Evolutionary conservation across 2,329 filamentous ascomycete genomes (phyloP), one percentile per base, ranked within the genome.

Genomic region (Escovopsis sp.): DNA sequence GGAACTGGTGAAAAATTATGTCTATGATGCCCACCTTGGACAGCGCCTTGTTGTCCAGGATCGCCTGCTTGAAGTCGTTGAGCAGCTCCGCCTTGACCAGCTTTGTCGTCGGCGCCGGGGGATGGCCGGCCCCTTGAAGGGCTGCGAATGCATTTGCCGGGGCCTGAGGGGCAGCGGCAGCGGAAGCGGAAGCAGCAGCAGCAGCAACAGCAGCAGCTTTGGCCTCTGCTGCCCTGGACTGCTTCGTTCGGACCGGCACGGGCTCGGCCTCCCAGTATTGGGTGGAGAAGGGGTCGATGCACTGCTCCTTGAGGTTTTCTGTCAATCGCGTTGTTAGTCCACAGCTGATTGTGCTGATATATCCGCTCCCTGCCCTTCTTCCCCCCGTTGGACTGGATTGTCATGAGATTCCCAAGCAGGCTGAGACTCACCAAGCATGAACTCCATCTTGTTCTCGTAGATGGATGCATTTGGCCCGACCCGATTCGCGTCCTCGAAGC

Each of bases 251-350:
- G 11, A 44, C 34, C 9, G 49, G 37, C 38, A 49, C 53, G 16
- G 53, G 53, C 43, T 66, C 64, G 2, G 62, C 48, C 27, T 68
- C 62, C 91, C 91, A 96, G 59, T 96, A 96, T 1, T 67, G 60
- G 0, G 76, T 76, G 0, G 85, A 88, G 56, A 89, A 93, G 0
- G 91, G 91, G 53, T 98, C 80, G 48, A 98, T 89, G 7, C 59
- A 58, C 38, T 61, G 78, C 61, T 58, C 63, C 32, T 71, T 61
- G 12, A 76, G 62, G 43, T 57, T 55, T 41, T 67, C 69, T 72
- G 47, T 8, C 42, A 29, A 29, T 27, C 12, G 43, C 51, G 52
- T 53, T 40, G 55, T 48, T 42, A 33, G 34, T 27, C 20, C 9
- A 7, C 14, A 14, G 29, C 7, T 11, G 12, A 9, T 14, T 11